Evolutionary conservation across 495 filamentous ascomycete genomes (phyloP).

Genomic region (Aspergillus panamensis): DNA sequence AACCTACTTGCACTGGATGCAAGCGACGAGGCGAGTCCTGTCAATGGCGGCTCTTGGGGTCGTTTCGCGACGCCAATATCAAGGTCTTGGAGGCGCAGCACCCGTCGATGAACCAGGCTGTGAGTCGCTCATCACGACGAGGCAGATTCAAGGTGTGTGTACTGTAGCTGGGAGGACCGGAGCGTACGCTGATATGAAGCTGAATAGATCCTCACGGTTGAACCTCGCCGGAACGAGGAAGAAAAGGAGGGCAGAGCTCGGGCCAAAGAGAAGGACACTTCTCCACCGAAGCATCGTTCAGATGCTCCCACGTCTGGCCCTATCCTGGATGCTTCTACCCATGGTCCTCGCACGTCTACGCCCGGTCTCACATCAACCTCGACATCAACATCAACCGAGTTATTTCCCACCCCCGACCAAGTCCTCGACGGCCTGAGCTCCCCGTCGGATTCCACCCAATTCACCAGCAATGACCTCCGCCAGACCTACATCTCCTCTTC

Average conservation of each 20-base stretch:
- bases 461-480: slow-evolving; percentile 6
- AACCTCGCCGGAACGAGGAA: slow-evolving; percentile 1
- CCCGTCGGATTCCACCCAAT: slow-evolving; percentile 1
- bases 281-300: not conserved
- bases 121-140: slow-evolving; percentile 18
- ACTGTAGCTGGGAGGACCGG: not conserved
- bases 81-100: slow-evolving; percentile 31
- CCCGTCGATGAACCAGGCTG: slow-evolving; percentile 31
- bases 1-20: slow-evolving; percentile 32
- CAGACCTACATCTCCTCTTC: slow-evolving; percentile 30
- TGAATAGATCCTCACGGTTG: slow-evolving; percentile 20
- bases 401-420: not conserved
- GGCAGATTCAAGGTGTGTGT: slow-evolving; percentile 32
- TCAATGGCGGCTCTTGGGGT: slow-evolving; percentile 34
- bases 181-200: not conserved
- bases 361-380: not conserved
- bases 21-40: slow-evolving; percentile 31
- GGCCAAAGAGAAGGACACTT: not conserved
- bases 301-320: not conserved
- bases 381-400: not conserved
- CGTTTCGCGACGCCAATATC: slow-evolving; percentile 35
- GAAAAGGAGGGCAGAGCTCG: not conserved
- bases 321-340: not conserved
- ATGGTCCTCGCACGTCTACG: not conserved
- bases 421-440: slow-evolving; percentile 1